Evolutionary conservation across 352 stramenopile genomes (phyloP).

Genomic region (Globisporangium sylvaticum): DNA sequence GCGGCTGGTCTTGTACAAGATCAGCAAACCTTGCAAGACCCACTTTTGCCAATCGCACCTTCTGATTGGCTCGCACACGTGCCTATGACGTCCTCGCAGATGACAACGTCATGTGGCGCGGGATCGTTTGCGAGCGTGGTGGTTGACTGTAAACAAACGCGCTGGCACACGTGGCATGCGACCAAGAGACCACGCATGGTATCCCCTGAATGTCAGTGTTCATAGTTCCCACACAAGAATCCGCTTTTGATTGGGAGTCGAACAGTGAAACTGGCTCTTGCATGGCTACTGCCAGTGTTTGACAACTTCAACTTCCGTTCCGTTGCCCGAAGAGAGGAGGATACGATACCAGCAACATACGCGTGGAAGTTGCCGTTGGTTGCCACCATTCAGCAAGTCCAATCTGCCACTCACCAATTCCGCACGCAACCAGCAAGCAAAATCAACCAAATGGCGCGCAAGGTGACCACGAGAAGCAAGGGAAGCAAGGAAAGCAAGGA

Average conservation of each 20-base stretch:
- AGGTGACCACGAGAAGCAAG: not conserved
- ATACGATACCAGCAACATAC: not conserved
- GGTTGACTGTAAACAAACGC: not conserved
- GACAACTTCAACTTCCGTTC: constrained; percentile 2
- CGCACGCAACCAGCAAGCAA: not conserved
- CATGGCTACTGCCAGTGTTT: not conserved
- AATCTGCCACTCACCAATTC: not conserved
- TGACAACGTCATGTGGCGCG: not conserved
- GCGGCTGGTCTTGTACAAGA: not conserved
- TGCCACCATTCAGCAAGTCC: not conserved
- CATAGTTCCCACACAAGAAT: too few species aligned
- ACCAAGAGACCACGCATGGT: too few species aligned
- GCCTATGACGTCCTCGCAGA: not conserved
- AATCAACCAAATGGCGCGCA: not conserved
- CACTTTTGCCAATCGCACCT: not conserved
- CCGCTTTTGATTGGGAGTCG: not conserved
- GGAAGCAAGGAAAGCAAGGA: not conserved
- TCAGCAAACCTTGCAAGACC: not conserved
- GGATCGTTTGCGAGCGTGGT: not conserved
- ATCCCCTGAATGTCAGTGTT: too few species aligned
- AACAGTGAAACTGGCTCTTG: not conserved
- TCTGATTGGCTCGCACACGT: not conserved
- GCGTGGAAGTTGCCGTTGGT: not conserved
- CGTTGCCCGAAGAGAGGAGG: not conserved
- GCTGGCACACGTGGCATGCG: too few species aligned